phyloP scores from a whole-genome alignment of 441 rosid genomes.

The Erysimum cheiri region DNA sequence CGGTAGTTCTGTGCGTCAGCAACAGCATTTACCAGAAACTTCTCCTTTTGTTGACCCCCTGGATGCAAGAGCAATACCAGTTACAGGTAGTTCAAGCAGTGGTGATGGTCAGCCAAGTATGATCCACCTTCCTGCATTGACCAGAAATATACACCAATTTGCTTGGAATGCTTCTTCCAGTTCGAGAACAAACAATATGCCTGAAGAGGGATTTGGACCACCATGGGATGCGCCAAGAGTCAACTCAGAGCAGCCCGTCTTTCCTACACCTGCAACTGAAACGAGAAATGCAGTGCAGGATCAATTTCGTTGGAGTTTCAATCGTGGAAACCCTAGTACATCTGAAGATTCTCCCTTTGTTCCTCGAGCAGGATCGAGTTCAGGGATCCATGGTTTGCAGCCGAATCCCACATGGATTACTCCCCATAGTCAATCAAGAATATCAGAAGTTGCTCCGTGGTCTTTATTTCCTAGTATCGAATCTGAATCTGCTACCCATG shows the following conservation, averaged over 20 bases:
- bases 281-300: constrained; percentile 66
- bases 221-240: constrained; percentile 58
- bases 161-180: constrained; percentile 59
- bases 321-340: constrained; percentile 54
- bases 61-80: constrained; percentile 52
- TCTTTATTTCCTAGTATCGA: constrained; percentile 68
- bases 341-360: constrained; percentile 54
- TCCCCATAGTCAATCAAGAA: constrained; percentile 56
- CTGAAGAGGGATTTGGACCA: constrained; percentile 50
- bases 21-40: constrained; percentile 42
- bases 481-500: constrained; percentile 60
- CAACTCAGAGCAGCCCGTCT: constrained; percentile 59
- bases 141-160: constrained; percentile 51
- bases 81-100: constrained; percentile 44
- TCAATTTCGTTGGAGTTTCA: constrained; percentile 67
- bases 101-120: constrained; percentile 41
- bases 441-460: constrained; percentile 73
- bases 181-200: constrained; percentile 55
- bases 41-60: constrained; percentile 52
- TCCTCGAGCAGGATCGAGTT: constrained; percentile 55
- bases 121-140: constrained; percentile 44
- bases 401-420: constrained; percentile 59
- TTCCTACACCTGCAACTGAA: constrained; percentile 56
- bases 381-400: constrained; percentile 53
- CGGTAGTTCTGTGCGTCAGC: constrained; percentile 51